Percentiles rank a stretch among this genome's conserved stretches.
These are phyloP conservation scores for Garcia nutans DNA, from an alignment of 345 rosid species.

Conservation along the genomic window DNA sequence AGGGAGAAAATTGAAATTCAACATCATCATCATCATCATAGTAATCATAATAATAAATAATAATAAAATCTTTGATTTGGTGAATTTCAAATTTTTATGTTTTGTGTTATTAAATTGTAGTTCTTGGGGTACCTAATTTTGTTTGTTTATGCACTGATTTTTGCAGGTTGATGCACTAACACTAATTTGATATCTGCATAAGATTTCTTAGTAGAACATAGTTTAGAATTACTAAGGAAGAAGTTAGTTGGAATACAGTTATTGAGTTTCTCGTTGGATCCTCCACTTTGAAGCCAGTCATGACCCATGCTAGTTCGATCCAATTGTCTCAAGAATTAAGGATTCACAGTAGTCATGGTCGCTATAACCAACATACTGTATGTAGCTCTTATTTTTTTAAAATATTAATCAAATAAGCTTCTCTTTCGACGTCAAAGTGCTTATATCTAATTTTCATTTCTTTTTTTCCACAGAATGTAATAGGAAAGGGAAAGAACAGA, in stretches of 20 bases:
- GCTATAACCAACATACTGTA: conserved; percentile 36
- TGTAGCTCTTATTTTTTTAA: conserved; percentile 3
- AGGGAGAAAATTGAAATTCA: no score
- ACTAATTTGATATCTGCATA: not conserved
- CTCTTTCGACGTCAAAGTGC: not conserved
- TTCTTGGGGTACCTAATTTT: not conserved
- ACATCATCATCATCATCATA: no score
- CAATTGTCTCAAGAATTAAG: conserved; percentile 52
- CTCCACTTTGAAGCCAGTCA: conserved; percentile 30
- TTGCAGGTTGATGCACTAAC: conserved; percentile 5
- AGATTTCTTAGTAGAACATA: not conserved
- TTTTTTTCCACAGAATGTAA: conserved; percentile 34
- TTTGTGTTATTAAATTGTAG: not conserved
- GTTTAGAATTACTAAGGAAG: not conserved
- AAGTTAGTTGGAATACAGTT: conserved; percentile 11
- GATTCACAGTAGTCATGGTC: conserved; percentile 38
- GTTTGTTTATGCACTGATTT: conserved; percentile 3
- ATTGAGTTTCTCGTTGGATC: conserved; percentile 12
- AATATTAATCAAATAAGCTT: no score
- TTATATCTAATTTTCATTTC: conserved; percentile 1
- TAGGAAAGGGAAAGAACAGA: conserved; percentile 45
- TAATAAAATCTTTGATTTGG: not conserved
- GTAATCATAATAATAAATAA: no score
- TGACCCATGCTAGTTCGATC: conserved; percentile 50
- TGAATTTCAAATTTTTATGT: not conserved